Evolutionary conservation across 257 asterid genomes (phyloP).

Genomic region (Ehretia macrophylla): DNA sequence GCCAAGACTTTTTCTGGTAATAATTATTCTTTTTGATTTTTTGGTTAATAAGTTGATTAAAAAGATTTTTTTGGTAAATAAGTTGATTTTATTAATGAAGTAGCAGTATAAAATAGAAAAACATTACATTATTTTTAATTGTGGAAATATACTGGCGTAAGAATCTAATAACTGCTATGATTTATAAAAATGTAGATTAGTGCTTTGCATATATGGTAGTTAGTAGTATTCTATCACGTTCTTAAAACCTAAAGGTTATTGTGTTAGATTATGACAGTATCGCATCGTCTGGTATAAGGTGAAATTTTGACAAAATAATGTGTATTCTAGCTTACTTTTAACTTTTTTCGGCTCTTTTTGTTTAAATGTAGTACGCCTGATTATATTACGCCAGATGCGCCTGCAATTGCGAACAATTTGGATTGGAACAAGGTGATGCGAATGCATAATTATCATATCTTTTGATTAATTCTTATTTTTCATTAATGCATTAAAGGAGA

Average conservation of each 20-base stretch:
- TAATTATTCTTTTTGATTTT: background rate
- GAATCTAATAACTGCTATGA: too few relatives aligned
- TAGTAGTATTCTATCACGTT: too few relatives aligned
- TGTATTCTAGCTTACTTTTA: background rate
- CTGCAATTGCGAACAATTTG: conserved; percentile 29
- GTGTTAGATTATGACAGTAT: too few relatives aligned
- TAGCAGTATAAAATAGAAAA: background rate
- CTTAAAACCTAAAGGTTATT: too few relatives aligned
- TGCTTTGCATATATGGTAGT: too few relatives aligned
- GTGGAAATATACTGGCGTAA: too few relatives aligned
- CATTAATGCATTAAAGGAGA: too few relatives aligned
- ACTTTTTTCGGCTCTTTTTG: background rate
- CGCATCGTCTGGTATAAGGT: too few relatives aligned
- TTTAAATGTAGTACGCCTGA: conserved; percentile 67
- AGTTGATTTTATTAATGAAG: background rate
- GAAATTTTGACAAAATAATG: background rate
- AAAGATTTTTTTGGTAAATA: too few relatives aligned
- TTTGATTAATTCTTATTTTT: background rate
- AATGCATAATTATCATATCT: too few relatives aligned
- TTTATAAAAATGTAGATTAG: too few relatives aligned
- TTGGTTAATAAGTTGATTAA: background rate
- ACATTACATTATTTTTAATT: too few relatives aligned
- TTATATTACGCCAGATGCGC: conserved; percentile 83
- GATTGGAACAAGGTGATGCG: conserved; percentile 40
- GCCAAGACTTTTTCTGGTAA: conserved; percentile 97